Conservation (phyloP, 345 rosid species). For the Iberis pinnata region DNA sequence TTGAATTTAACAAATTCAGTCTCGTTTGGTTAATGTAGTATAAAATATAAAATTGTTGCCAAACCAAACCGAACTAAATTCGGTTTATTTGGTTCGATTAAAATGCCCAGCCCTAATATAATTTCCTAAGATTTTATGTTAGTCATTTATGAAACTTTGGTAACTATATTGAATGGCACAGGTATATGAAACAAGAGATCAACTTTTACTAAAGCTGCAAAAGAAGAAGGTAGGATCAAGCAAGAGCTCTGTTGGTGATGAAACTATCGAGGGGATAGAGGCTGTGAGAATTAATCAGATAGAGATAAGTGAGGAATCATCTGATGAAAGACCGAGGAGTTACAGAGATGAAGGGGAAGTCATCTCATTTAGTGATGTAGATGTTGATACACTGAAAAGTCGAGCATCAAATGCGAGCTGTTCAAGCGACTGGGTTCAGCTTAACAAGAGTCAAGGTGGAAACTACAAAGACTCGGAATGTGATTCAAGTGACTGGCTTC, state of each 20-base stretch:
- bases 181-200: conserved; percentile 51
- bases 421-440: conserved; percentile 61
- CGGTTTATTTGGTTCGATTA: no score
- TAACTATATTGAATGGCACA: no score
- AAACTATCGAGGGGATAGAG: conserved; percentile 14
- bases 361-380: conserved; percentile 63
- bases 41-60: no score
- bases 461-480: conserved; percentile 61
- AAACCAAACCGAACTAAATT: no score
- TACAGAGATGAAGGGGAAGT: conserved; percentile 37
- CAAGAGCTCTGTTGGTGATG: conserved; percentile 25
- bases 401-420: conserved; percentile 38
- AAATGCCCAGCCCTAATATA: no score
- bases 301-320: conserved; percentile 36
- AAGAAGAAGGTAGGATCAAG: conserved; percentile 27
- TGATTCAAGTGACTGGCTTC: conserved; percentile 60
- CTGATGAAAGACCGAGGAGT: conserved; percentile 33
- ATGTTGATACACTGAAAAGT: conserved; percentile 21
- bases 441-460: conserved; percentile 32
- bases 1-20: no score
- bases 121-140: no score
- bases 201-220: conserved; percentile 46
- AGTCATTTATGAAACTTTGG: conserved; percentile 4
- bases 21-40: no score
- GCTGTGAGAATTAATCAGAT: conserved; percentile 29